Conservation (phyloP, 106 monocot species). For the Phalaenopsis equestris region DNA sequence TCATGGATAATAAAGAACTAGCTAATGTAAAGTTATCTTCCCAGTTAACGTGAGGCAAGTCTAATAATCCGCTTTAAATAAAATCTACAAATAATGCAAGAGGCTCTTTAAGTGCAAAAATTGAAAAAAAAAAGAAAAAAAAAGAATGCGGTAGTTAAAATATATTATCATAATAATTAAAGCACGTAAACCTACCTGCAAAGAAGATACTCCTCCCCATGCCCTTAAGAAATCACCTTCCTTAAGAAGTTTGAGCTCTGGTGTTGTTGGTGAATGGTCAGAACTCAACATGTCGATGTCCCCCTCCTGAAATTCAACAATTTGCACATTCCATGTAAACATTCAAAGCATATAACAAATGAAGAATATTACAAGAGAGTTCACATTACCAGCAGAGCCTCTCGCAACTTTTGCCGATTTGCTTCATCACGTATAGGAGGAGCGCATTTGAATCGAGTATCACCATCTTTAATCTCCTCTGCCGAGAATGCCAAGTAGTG, state of each 20-base stretch:
- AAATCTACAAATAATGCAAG: neutral
- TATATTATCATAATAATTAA: neutral
- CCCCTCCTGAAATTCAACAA: conserved; percentile 39
- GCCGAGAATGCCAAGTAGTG: conserved; percentile 94
- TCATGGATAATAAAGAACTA: neutral
- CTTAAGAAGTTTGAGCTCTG: conserved; percentile 75
- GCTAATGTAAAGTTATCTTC: neutral
- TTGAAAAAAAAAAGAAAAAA: conserved; percentile 5
- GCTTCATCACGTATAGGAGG: conserved; percentile 83
- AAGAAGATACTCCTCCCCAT: conserved; percentile 97
- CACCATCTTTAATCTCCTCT: conserved; percentile 76
- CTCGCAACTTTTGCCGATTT: conserved; percentile 68
- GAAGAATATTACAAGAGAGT: conserved; percentile 3
- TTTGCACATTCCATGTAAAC: neutral
- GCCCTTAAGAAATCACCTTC: conserved; percentile 89
- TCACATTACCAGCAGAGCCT: conserved; percentile 65
- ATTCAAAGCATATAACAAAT: conserved; percentile 5
- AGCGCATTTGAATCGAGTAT: conserved; percentile 93
- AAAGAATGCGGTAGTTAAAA: neutral
- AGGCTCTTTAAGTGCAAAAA: conserved; percentile 43
- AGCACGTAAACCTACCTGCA: conserved; percentile 54
- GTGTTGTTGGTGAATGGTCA: conserved; percentile 87
- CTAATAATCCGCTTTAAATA: neutral
- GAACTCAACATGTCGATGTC: conserved; percentile 93
- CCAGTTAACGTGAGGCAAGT: neutral